Evolutionary conservation across 1,284 basidiomycete genomes (phyloP), one percentile per base, ranked within the genome.

Genomic region (Golubevia pallescens): DNA sequence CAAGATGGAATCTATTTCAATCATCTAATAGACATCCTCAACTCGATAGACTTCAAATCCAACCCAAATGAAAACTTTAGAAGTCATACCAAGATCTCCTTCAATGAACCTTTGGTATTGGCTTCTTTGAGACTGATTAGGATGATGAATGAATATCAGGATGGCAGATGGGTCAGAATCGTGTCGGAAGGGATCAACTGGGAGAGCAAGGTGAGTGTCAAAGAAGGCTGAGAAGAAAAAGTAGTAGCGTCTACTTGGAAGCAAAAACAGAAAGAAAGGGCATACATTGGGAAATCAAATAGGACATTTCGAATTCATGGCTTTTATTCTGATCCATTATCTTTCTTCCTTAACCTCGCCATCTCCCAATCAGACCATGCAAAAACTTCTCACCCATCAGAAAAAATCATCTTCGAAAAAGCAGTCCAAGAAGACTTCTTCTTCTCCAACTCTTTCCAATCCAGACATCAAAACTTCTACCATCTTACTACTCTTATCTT

Each of bases 401-500:
- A 5, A 13, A 56, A 56, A 21, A 56, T 10, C 54, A 56, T 28
- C 54, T n/a, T n/a, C n/a, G n/a, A n/a, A n/a, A 32, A 56, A 32
- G 54, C 13, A 6, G 7, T 56, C 54, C 13, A 56, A 21, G 13
- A 21, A 56, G 10, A 38, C 3, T 5, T 10, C 34, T 38, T 5
- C 5, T 38, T 10, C 10, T 10, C 34, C 34, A 38, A 38, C 71
- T 4, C 70, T 83, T 42, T 62, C 66, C 3, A 57, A 73, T 2
- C 74, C 79, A 13, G 82, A 84, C 58, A 71, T 81, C 10, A 73
- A 81, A 23, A 78, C 79, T 2, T 72, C 78, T 38, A 83, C 76
- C 61, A 70, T 83, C n/a, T 63, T 77, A 38, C 77, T 83, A 60
- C 69, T 80, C 0, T 66, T 77, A 24, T 69, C 79, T 13, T 73